Evolutionary conservation across 2,329 filamentous ascomycete genomes (phyloP), one percentile per base, ranked within the genome.

Genomic region (Grosmannia serpens): DNA sequence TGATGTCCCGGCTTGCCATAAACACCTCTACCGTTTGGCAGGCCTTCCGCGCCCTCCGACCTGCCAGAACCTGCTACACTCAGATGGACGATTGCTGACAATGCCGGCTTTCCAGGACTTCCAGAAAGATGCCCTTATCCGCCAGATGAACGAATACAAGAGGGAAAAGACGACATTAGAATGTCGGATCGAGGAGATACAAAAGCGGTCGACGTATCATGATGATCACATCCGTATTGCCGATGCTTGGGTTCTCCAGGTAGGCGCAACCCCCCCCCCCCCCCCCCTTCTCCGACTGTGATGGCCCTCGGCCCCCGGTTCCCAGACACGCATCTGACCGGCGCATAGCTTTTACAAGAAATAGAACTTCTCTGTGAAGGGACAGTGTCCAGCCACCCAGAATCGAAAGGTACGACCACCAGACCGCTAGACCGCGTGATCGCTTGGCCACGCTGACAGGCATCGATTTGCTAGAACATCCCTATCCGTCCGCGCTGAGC

Each of bases 71-170:
- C 33, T 33, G 20, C 4, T 29, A 26, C 44, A 17, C 26, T 57
- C 33, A 26, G 10, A 15, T 24, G 38, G 35, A 57, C 27, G 66
- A 68, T 75, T 70, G 50, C 56, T 72, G 68, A 65, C 67, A 3
- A 2, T 68, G 67, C 68, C 70, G 71, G 53, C 64, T 69, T 61
- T 71, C 66, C 73, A 95, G 90, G 84, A 87, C 70, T 94, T 88
- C 68, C 88, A 92, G 74, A 99, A 97, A 75, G 94, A 96, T 76
- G 94, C 94, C 63, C 96, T 99, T 70, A 87, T 89, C 67, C 89
- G 95, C 60, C 92, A 96, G 75, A 96, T 99, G 91, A 89, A 91
- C 70, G 94, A 97, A 74, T 96, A 95, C 74, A 96, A 95, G 74
- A 86, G 94, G 66, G 90, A 95, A 70, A 91, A 91, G 70, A 79